Evolutionary conservation across 1,284 basidiomycete genomes (phyloP).

Genomic region (Agroathelia rolfsii): DNA sequence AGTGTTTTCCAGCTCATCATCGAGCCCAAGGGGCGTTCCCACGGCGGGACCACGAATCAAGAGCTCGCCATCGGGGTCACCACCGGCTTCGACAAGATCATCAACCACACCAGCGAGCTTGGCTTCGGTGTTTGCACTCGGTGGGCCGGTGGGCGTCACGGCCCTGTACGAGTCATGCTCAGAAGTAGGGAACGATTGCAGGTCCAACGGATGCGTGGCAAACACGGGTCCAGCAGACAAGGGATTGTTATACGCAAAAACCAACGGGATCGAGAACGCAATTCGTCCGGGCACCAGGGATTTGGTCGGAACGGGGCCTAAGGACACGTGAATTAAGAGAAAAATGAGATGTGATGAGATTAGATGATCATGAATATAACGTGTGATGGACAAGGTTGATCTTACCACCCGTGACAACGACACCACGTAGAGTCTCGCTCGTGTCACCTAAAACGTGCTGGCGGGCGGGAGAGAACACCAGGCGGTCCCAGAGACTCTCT

Average conservation of each 20-base stretch:
- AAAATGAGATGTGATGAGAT: background rate
- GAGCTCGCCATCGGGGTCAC: constrained; percentile 41
- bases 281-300: constrained; percentile 51
- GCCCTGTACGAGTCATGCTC: constrained; percentile 22
- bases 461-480: constrained; percentile 60
- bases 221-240: constrained; percentile 58
- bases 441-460: constrained; percentile 46
- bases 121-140: constrained; percentile 63
- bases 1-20: constrained; percentile 22
- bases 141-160: constrained; percentile 57
- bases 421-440: constrained; percentile 46
- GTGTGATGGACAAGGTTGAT: constrained; percentile 2
- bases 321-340: no score
- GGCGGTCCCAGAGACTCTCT: constrained; percentile 70
- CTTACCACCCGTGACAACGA: constrained; percentile 58
- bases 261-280: constrained; percentile 60
- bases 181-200: constrained; percentile 50
- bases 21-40: constrained; percentile 35
- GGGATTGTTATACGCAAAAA: constrained; percentile 51
- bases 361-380: background rate
- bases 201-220: constrained; percentile 64
- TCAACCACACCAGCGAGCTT: constrained; percentile 61
- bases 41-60: constrained; percentile 44
- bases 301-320: constrained; percentile 26
- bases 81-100: constrained; percentile 46